Conservation (phyloP, 305 asterid genomes). For the Solanum hybrid region DNA sequence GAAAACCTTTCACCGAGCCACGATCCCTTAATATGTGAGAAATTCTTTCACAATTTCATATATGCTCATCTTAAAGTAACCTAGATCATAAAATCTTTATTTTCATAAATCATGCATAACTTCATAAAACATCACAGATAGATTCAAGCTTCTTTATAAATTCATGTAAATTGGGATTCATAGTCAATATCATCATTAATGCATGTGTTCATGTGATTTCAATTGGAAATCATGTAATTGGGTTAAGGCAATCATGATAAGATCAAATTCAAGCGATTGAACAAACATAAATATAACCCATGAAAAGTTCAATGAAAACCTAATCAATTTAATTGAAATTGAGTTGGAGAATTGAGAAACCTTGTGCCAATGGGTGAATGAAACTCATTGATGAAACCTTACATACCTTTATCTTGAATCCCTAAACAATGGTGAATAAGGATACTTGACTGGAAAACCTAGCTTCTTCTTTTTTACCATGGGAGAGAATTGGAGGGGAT, state of each 20-base stretch:
- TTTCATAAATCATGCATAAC: background rate
- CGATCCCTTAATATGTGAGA: no score
- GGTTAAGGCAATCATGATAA: background rate
- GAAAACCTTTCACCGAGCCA: background rate
- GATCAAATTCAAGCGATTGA: background rate
- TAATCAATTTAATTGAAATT: background rate
- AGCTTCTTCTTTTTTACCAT: background rate
- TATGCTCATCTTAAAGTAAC: no score
- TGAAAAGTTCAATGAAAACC: background rate
- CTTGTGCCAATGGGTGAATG: background rate
- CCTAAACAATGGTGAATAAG: background rate
- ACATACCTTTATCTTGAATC: background rate
- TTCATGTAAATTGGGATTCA: background rate
- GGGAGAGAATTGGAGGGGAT: background rate
- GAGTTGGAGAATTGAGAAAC: background rate
- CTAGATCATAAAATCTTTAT: background rate
- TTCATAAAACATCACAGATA: background rate
- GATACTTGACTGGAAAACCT: background rate
- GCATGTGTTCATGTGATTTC: background rate
- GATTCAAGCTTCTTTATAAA: background rate
- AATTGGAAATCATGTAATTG: background rate
- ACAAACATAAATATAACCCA: background rate
- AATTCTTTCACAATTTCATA: no score
- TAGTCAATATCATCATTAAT: background rate
- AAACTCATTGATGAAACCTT: background rate